phyloP scores from a whole-genome alignment of 2,329 filamentous ascomycete species.

The Hymenoscyphus fructigenus region DNA sequence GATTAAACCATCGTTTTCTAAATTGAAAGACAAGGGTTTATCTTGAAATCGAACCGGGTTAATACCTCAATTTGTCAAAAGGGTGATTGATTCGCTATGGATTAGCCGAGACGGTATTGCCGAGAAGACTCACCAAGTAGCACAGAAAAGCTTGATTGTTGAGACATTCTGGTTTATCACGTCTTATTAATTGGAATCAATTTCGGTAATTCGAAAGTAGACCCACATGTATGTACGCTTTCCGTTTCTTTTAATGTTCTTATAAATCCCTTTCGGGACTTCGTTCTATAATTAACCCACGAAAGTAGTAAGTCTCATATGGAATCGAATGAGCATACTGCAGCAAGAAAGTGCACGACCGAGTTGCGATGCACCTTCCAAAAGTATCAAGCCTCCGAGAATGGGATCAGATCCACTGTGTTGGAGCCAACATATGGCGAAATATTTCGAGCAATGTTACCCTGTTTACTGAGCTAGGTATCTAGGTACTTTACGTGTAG shows the following conservation, averaged over 20 bases:
- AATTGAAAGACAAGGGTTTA: constrained; percentile 1
- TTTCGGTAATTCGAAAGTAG: not conserved
- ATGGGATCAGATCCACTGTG: not conserved
- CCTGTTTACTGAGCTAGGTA: not conserved
- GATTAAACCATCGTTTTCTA: constrained; percentile 3
- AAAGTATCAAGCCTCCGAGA: not conserved
- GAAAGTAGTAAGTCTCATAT: no score
- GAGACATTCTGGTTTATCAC: not conserved
- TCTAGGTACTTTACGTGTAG: not conserved
- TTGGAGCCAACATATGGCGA: not conserved
- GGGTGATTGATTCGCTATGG: constrained; percentile 6
- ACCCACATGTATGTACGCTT: not conserved
- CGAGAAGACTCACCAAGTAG: constrained; percentile 8
- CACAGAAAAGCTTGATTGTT: constrained; percentile 8
- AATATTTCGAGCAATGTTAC: not conserved
- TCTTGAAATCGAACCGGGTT: not conserved
- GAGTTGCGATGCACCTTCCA: not conserved
- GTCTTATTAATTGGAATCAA: not conserved
- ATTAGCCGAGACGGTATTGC: constrained; percentile 9
- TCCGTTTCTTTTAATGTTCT: not conserved
- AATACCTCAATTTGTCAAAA: constrained; percentile 7
- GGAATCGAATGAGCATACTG: no score
- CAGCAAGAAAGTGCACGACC: not conserved
- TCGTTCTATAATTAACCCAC: not conserved
- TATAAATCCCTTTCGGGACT: not conserved